Evolutionary conservation across 306 rosid species (phyloP), one percentile per base, ranked within the genome.

Genomic region (Cyclanthera cordifolia): DNA sequence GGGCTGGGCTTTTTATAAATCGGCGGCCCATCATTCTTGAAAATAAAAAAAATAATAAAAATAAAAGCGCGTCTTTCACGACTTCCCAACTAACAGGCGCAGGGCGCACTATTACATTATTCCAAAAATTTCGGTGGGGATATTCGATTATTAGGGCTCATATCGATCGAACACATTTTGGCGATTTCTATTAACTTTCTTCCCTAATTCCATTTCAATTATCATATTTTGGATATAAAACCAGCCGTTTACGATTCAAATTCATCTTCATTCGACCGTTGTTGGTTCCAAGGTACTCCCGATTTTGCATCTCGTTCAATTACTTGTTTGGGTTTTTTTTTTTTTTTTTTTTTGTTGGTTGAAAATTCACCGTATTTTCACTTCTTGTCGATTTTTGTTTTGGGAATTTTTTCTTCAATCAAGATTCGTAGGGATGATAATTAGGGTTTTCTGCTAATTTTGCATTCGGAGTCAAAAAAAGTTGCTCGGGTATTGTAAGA

Each of bases 131-230:
- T 20, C 11, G 32, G 32, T 28, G 3, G 21, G 73, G 39, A 37
- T 70, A 70, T 70, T 37, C 73, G 64, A 70, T 19, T 70, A n/a
- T 0, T 70, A 70, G 64, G 73, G 73, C 8, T 70, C 30, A 30
- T 8, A 39, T 20, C 8, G 61, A n/a, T 6, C 12, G 24, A 49
- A 39, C 4, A 12, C 23, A 8, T 32, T 5, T 28, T 47, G 43
- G 8, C 2, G 20, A 69, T 15, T 34, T 55, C 5, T 0, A 4
- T 53, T 34, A 6, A 6, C 12, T 69, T 20, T 25, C 4, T 20
- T 25, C 4, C 51, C 37, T 11, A 53, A 52, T 28, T 69, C 63
- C 60, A 13, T 34, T 7, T 8, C 30, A 32, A 50, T 15, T 3
- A 19, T 53, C 32, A 17, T 13, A 21, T 37, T 52, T 16, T 21